Evolutionary conservation across 148 eudicot genomes (phyloP).

Genomic region (Dysphania ambrosioides): DNA sequence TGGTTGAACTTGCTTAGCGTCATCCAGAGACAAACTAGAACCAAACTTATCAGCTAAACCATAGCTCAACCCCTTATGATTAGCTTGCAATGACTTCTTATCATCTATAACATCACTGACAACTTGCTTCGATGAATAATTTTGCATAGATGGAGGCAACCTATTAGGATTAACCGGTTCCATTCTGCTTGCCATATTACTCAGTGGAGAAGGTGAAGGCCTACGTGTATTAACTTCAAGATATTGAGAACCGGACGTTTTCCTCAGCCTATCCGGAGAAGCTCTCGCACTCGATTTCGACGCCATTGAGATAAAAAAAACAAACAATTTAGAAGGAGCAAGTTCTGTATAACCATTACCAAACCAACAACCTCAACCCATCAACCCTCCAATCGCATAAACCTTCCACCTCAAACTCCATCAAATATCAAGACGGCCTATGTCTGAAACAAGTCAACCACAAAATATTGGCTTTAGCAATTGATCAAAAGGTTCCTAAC

Average conservation of each 20-base stretch:
- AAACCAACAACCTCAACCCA: slow-evolving; percentile 17
- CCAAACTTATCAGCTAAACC: slow-evolving; percentile 46
- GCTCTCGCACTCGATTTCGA: slow-evolving; percentile 40
- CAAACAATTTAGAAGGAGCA: slow-evolving; percentile 8
- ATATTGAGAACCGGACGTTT: slow-evolving; percentile 25
- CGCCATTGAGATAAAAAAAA: slow-evolving; percentile 44
- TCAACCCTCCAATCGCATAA: slow-evolving; percentile 18
- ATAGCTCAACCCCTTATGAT: slow-evolving; percentile 28
- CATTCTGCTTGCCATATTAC: slow-evolving; percentile 32
- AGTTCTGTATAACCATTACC: slow-evolving; percentile 35
- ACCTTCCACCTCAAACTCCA: slow-evolving; percentile 34
- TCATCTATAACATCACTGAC: slow-evolving; percentile 25
- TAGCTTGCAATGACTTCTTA: slow-evolving; percentile 27
- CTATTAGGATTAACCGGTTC: slow-evolving; percentile 33
- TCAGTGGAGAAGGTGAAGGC: slow-evolving; percentile 29
- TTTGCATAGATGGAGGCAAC: slow-evolving; percentile 28
- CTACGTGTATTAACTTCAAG: slow-evolving; percentile 31
- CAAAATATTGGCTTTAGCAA: no score
- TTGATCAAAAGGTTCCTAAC: no score
- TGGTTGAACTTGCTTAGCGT: slow-evolving; percentile 24
- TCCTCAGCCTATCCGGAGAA: slow-evolving; percentile 40
- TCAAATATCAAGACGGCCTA: slow-evolving; percentile 19
- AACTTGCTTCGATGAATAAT: slow-evolving; percentile 29
- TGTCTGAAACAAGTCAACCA: slow-evolving; percentile 33
- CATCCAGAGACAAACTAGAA: slow-evolving; percentile 41